Base-by-base conservation (phyloP, 305 asterid species). In the Vinca major region DNA sequence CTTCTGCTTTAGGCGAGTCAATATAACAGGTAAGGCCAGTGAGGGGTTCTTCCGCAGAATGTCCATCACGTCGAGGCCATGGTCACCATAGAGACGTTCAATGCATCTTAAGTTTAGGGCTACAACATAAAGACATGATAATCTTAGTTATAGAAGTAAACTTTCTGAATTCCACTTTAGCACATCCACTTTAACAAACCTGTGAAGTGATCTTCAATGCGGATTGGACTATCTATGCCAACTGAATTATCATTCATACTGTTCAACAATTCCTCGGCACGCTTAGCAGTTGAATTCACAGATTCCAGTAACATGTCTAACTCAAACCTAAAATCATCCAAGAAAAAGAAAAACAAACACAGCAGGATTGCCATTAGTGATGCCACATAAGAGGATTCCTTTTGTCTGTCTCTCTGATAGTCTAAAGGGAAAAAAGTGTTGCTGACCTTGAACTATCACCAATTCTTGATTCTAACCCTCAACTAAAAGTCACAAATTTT, bases 11-110 rank as follows among this genome's bases (percentile, higher is more conserved):
- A 95, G 79, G 58, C 99, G 98, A 62, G 90, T 89, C 70, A 95
- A 81, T 81, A 91, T 78, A 51, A 95, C 95, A 68, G 95, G 92
- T 83, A 95, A 82, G 66, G 94, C 84, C 77, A 80, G 78, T 26
- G 97, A 81, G 65, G 96, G 87, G 62, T 82, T 95, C 86, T 86
- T 95, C 47, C 92, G 96, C 82, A 95, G 83, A 68, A 95, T 86
- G 67, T 95, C 99, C 86, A 86, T 74, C 84, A 88, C 95, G 71
- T 95, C 99, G 72, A 95, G 91, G 72, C 99, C 99, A 86, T 95
- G 99, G 77, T 95, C 99, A 50, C 99, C 99, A 83, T 95, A 95
- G 21, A 95, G 82, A 21, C 99, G 96, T 80, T 91, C 99, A 73
- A 89, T 91, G 90, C 96, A 91, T 82, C 98, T 91, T 73, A 89